Percentiles rank a stretch among this genome's conserved stretches.
Conservation (phyloP, 2,329 filamentous ascomycete genomes). For the Hypoxylon sp. region DNA sequence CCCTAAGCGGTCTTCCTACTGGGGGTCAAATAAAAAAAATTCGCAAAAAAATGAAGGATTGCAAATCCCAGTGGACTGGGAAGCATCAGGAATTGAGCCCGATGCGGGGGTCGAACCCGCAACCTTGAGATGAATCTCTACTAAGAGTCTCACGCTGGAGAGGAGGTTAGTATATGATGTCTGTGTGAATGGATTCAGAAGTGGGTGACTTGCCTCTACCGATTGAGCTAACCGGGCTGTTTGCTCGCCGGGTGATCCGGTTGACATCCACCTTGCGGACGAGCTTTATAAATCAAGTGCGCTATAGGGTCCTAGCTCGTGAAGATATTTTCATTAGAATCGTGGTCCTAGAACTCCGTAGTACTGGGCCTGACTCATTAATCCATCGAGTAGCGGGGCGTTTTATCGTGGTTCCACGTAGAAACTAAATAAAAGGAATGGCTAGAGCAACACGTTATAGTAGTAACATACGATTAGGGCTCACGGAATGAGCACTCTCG, state of each 20-base stretch:
- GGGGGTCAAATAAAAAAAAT: neutral
- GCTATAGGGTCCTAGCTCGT: neutral
- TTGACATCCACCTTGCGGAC: neutral
- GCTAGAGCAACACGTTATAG: neutral
- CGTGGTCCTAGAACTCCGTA: neutral
- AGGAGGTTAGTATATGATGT: constrained; percentile 8
- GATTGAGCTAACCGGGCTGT: constrained; percentile 74
- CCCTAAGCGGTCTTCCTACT: neutral
- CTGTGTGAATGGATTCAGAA: neutral
- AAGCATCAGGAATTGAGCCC: constrained; percentile 62
- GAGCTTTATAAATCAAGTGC: neutral
- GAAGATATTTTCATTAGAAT: neutral
- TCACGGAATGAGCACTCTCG: neutral
- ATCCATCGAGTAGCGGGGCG: neutral
- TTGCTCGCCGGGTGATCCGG: neutral
- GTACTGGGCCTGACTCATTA: neutral
- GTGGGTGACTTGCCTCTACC: constrained; percentile 64
- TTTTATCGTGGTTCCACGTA: neutral
- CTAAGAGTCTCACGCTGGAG: constrained; percentile 74
- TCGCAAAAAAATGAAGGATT: constrained; percentile 2
- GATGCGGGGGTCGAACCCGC: constrained; percentile 64
- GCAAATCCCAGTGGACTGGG: constrained; percentile 4
- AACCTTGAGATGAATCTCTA: constrained; percentile 57
- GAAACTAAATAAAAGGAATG: neutral
- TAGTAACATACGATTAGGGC: neutral